A percentile compares a stretch with the other conserved stretches of the same genome.
These are phyloP conservation scores for Calonectria multiphialidica DNA, from an alignment of 2,329 filamentous ascomycete species.

Conservation along the genomic window DNA sequence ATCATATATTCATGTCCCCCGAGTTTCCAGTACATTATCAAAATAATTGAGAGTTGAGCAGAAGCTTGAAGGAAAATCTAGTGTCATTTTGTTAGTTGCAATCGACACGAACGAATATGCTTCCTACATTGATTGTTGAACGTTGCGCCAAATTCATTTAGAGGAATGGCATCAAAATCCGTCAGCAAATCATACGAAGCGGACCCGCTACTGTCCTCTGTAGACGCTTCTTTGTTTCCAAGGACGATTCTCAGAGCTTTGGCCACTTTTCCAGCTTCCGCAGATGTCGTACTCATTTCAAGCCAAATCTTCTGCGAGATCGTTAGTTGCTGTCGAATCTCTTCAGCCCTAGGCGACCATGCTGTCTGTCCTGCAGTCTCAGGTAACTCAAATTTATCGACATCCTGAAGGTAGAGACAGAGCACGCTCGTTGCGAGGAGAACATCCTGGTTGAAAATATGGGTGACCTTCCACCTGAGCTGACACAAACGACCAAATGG, in stretches of 20 bases:
- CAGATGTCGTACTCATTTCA: slow-evolving; percentile 25
- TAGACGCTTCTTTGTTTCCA: slow-evolving; percentile 20
- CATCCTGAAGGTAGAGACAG: slow-evolving; percentile 28
- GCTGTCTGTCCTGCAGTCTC: slow-evolving; percentile 19
- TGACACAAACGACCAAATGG: slow-evolving; percentile 29
- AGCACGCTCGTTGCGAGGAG: slow-evolving; percentile 31
- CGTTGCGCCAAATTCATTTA: slow-evolving; percentile 17
- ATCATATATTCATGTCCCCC: slow-evolving; percentile 21
- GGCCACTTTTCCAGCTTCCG: slow-evolving; percentile 29
- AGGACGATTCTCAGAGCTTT: slow-evolving; percentile 30
- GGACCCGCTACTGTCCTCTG: slow-evolving; percentile 1
- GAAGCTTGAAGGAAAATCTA: slow-evolving; percentile 28
- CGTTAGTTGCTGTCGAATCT: slow-evolving; percentile 23
- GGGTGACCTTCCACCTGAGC: slow-evolving; percentile 25
- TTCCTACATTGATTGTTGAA: slow-evolving; percentile 33
- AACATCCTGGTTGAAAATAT: slow-evolving; percentile 29
- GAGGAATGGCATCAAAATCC: slow-evolving; percentile 22
- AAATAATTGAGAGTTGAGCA: slow-evolving; percentile 27
- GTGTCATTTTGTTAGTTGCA: slow-evolving; percentile 22
- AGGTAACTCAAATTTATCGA: slow-evolving; percentile 24
- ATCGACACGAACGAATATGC: slow-evolving; percentile 1
- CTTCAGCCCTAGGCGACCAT: slow-evolving; percentile 12
- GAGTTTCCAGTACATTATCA: slow-evolving; percentile 28
- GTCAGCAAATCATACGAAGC: slow-evolving; percentile 19
- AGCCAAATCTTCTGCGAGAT: slow-evolving; percentile 30